These are phyloP conservation scores for Ogataea methylovora DNA, from an alignment of 805 yeast genomes.

Conservation along the genomic window DNA sequence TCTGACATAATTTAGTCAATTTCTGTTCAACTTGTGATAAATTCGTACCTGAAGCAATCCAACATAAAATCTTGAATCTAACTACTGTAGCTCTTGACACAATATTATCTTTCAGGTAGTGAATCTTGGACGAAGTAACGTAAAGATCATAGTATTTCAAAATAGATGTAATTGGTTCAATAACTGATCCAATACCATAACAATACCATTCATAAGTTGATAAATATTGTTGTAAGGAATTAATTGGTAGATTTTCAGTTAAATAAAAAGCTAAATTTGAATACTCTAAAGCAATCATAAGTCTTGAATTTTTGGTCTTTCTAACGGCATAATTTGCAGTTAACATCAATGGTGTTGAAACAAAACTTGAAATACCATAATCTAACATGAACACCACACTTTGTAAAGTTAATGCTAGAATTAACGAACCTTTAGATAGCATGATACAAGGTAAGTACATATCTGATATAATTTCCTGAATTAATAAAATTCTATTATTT, in stretches of 20 bases:
- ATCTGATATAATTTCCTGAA: conserved; percentile 34
- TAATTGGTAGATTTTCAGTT: conserved; percentile 23
- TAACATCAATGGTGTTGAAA: conserved; percentile 32
- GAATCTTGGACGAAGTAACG: conserved; percentile 7
- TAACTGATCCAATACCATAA: conserved; percentile 31
- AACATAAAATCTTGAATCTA: conserved; percentile 8
- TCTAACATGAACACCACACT: conserved; percentile 28
- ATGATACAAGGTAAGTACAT: conserved; percentile 28
- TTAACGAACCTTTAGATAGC: conserved; percentile 19
- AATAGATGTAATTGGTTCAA: conserved; percentile 32
- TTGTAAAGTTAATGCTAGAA: conserved; percentile 25
- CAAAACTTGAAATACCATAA: conserved; percentile 31
- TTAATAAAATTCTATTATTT: conserved; percentile 22
- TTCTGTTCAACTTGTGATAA: conserved; percentile 4
- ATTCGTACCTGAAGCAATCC: conserved; percentile 9
- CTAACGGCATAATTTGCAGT: conserved; percentile 27
- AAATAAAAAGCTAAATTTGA: conserved; percentile 31
- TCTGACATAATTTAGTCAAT: conserved; percentile 1
- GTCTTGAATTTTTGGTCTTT: conserved; percentile 22
- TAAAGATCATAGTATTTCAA: conserved; percentile 14
- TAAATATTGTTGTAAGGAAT: conserved; percentile 27
- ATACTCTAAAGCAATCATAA: conserved; percentile 32
- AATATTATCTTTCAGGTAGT: conserved; percentile 1
- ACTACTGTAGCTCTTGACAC: conserved; percentile 2
- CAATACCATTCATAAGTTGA: conserved; percentile 35